A percentile compares a stretch with the other conserved stretches of the same genome.
Conservation (phyloP, 2,329 filamentous ascomycete species). For the Epicoccum sorghinum region DNA sequence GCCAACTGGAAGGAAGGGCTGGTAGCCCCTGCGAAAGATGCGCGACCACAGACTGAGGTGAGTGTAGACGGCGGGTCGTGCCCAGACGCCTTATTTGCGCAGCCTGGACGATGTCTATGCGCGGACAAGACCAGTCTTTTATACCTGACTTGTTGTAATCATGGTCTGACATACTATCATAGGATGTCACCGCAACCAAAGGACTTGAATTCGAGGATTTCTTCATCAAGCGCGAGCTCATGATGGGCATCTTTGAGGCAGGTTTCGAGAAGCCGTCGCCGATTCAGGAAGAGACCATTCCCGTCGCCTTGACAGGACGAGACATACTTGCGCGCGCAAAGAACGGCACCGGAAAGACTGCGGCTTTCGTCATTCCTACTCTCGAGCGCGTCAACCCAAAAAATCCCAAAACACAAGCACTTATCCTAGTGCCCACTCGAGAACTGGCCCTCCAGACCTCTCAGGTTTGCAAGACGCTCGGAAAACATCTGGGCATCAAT, state of each 20-base stretch:
- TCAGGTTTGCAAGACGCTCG: constrained; percentile 97
- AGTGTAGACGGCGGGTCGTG: constrained; percentile 14
- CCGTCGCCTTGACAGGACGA: constrained; percentile 90
- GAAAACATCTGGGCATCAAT: constrained; percentile 95
- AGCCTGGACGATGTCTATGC: background rate
- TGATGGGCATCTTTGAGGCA: constrained; percentile 99
- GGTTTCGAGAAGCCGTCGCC: constrained; percentile 98
- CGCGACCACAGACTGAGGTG: constrained; percentile 81
- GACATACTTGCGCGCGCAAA: constrained; percentile 96
- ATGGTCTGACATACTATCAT: constrained; percentile 22
- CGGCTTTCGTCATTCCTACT: constrained; percentile 94
- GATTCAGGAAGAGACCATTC: constrained; percentile 99
- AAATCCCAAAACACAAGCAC: constrained; percentile 91
- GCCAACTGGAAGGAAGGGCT: constrained; percentile 78
- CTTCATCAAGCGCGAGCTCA: constrained; percentile 87
- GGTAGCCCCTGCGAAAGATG: constrained; percentile 75
- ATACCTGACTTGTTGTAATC: no score
- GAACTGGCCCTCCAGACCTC: constrained; percentile 98
- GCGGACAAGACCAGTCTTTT: background rate
- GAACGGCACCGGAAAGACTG: constrained; percentile 98
- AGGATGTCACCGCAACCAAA: constrained; percentile 99
- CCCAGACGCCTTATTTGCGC: background rate
- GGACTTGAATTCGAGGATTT: constrained; percentile 98
- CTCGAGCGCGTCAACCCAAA: constrained; percentile 97
- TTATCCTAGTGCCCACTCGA: constrained; percentile 95